Evolutionary conservation across 768 basidiomycete species (phyloP).

Genomic region (Pisolithus marmoratus): DNA sequence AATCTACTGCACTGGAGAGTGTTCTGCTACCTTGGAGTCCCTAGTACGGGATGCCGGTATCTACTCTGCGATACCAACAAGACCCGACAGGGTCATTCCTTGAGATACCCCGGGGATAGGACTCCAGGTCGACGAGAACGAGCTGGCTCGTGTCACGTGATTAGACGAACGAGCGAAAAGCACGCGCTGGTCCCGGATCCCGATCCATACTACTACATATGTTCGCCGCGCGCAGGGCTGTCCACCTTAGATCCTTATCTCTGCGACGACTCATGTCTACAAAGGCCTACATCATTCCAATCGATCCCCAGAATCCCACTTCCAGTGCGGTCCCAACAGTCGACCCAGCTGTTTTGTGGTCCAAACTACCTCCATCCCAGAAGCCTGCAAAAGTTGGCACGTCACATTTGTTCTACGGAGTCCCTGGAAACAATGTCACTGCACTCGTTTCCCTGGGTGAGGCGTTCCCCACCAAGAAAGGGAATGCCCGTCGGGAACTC

Average conservation of each 20-base stretch:
- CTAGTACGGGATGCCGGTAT: no score
- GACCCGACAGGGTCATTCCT: no score
- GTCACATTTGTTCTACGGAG: conserved; percentile 59
- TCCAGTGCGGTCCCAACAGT: conserved; percentile 29
- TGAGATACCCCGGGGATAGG: no score
- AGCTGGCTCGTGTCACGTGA: not conserved
- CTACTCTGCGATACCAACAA: no score
- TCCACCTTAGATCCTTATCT: conserved; percentile 18
- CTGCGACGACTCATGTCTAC: conserved; percentile 42
- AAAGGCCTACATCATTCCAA: conserved; percentile 52
- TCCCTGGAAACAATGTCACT: conserved; percentile 39
- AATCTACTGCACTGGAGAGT: no score
- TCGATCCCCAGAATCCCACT: conserved; percentile 42
- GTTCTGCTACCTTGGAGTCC: no score
- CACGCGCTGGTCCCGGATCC: conserved; percentile 9
- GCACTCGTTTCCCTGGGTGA: conserved; percentile 57
- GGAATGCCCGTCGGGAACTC: conserved; percentile 50
- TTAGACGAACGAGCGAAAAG: not conserved
- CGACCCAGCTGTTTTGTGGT: conserved; percentile 49
- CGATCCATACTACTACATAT: conserved; percentile 13
- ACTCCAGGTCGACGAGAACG: no score
- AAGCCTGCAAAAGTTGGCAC: conserved; percentile 58
- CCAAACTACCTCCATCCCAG: conserved; percentile 39
- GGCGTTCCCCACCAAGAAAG: conserved; percentile 41
- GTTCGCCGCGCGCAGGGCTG: conserved; percentile 7